phyloP scores from a whole-genome alignment of 2,329 filamentous ascomycete genomes.

The Aspergillus novoparasiticus region DNA sequence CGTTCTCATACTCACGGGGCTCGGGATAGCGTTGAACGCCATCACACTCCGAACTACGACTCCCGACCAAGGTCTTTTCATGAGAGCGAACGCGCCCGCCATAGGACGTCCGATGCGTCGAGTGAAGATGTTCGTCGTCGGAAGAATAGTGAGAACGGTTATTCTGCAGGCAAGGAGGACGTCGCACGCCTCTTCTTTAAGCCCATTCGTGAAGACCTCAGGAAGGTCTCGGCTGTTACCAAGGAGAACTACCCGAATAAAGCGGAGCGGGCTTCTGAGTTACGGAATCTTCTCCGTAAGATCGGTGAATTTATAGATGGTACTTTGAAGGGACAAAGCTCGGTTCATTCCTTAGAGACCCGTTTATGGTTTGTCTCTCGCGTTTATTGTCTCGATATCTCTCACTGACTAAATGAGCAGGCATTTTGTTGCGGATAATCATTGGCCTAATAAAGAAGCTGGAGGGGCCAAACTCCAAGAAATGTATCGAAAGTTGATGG shows the following conservation, averaged over 20 bases:
- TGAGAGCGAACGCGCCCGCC: slow-evolving; percentile 36
- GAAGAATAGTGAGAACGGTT: slow-evolving; percentile 42
- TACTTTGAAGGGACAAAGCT: slow-evolving; percentile 41
- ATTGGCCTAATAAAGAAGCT: slow-evolving; percentile 51
- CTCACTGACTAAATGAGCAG: slow-evolving; percentile 34
- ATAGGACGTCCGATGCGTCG: slow-evolving; percentile 35
- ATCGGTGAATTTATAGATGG: slow-evolving; percentile 51
- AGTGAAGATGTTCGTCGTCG: slow-evolving; percentile 40
- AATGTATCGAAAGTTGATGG: slow-evolving; percentile 42
- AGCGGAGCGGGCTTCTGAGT: slow-evolving; percentile 44
- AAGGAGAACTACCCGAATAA: slow-evolving; percentile 50
- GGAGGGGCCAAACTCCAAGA: slow-evolving; percentile 38
- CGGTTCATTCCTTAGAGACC: slow-evolving; percentile 44
- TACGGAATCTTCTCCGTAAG: slow-evolving; percentile 46
- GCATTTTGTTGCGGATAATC: slow-evolving; percentile 48
- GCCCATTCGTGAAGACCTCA: slow-evolving; percentile 48
- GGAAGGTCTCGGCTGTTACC: slow-evolving; percentile 47
- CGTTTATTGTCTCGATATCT: background rate
- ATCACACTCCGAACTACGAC: slow-evolving; percentile 45
- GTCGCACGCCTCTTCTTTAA: slow-evolving; percentile 50
- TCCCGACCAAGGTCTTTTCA: slow-evolving; percentile 39
- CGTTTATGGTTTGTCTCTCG: slow-evolving; percentile 46
- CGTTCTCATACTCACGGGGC: slow-evolving; percentile 44
- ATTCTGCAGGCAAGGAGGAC: slow-evolving; percentile 34
- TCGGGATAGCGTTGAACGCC: slow-evolving; percentile 47